Conservation (phyloP, 208 protist species). For the Borovskyia barvae region DNA sequence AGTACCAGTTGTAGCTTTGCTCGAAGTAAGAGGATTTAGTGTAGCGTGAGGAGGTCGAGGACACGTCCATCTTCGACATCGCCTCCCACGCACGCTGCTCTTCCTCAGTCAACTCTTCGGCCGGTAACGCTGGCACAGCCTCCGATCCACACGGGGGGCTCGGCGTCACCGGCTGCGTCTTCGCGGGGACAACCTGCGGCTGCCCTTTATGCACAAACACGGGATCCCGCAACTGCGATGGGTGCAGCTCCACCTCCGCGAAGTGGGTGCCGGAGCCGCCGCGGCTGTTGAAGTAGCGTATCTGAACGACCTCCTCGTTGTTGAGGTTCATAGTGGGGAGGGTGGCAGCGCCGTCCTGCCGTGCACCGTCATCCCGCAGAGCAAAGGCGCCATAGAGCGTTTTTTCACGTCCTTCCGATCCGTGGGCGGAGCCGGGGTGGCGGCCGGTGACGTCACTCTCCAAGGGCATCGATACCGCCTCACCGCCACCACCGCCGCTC, state of each 20-base stretch:
- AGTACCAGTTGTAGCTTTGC: conserved; percentile 89
- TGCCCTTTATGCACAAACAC: conserved; percentile 54
- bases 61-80: conserved; percentile 10
- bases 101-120: conserved; percentile 19
- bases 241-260: conserved; percentile 55
- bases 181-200: conserved; percentile 1
- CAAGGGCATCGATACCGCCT: too few relatives aligned
- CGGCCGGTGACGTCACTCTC: background rate
- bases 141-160: too few relatives aligned
- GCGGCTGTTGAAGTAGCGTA: conserved; percentile 84
- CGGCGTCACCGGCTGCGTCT: background rate
- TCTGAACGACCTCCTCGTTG: conserved; percentile 48
- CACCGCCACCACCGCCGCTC: too few relatives aligned
- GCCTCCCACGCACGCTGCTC: conserved; percentile 35
- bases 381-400: conserved; percentile 55
- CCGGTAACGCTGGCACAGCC: too few relatives aligned
- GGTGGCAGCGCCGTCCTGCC: background rate
- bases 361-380: conserved; percentile 8
- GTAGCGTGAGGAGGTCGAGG: conserved; percentile 17
- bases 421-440: background rate
- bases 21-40: conserved; percentile 54
- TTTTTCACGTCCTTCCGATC: conserved; percentile 12
- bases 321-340: conserved; percentile 26
- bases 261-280: conserved; percentile 52
- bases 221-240: conserved; percentile 56